Evolutionary conservation across 108 stramenopile species (phyloP), one percentile per base, ranked within the genome.

Genomic region (Cyclotella baltica): DNA sequence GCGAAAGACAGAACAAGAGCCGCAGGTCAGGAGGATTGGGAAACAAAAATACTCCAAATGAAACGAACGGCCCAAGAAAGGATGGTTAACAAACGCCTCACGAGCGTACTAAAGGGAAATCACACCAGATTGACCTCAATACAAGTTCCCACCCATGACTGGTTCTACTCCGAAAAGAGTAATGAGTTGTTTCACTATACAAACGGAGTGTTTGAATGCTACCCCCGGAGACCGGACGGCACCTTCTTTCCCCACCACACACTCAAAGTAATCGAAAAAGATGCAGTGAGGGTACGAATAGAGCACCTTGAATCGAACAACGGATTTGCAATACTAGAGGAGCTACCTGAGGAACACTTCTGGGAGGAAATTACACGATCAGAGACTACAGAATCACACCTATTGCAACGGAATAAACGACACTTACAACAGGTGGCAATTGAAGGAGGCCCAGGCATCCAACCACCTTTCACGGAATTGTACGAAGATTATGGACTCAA

Each of bases 101-200:
- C 59, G 30, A 9, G 3, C 3, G 30, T 31, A 61, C 20, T 61
- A 27, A 61, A 61, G 18, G 59, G 59, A 29, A 30, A 6, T 31
- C 27, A 27, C 15, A 9, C 25, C 3, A 31, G 59, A 6, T 6
- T 61, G 10, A 61, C 20, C 8, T 5, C 5, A 18, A 61, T 61
- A 30, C 25, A 61, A 61, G 59, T 61, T 31, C 59, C 59, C 20
- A 61, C 27, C 4, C 30, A 61, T 31, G 59, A 61, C 4, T 61
- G 59, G 59, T 61, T 61, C 59, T 61, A 30, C 18, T 61, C 59
- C 11, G 59, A 61, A 61, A 61, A 61, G 27, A 27, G 15, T 18
- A 28, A 61, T 27, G 59, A 61, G 30, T 5, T 61, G 8, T 61
- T 30, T 31, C 59, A 61, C 30, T 33, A 61, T 10, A 27, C 20